phyloP scores from a whole-genome alignment of 805 yeast species.

The Wickerhamiella galacta region DNA sequence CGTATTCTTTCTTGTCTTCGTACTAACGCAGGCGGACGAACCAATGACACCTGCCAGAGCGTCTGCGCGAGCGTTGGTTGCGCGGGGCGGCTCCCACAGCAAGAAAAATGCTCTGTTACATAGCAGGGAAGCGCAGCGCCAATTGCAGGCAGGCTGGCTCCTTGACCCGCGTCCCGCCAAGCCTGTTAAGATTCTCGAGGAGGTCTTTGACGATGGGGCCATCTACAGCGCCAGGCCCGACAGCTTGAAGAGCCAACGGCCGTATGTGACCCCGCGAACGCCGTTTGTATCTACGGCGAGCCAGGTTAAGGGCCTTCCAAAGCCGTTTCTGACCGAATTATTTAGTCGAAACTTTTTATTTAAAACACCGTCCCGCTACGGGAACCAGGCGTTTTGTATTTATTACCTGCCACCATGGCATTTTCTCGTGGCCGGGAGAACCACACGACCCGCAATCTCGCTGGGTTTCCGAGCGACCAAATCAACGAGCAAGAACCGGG shows the following conservation, averaged over 20 bases:
- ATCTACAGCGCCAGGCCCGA: not conserved
- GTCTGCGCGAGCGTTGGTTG: no score
- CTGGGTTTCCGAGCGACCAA: no score
- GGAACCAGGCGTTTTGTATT: not conserved
- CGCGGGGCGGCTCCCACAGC: no score
- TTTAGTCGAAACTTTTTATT: not conserved
- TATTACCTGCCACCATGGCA: not conserved
- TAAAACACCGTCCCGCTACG: not conserved
- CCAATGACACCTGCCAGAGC: no score
- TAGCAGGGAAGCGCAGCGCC: not conserved
- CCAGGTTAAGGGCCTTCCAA: slow-evolving; percentile 2
- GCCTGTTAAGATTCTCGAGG: not conserved
- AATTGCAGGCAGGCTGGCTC: not conserved
- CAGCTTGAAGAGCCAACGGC: not conserved
- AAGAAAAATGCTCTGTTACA: no score
- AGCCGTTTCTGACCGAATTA: not conserved
- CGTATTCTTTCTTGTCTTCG: no score
- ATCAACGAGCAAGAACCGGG: no score
- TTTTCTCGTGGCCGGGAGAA: no score
- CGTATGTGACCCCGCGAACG: slow-evolving; percentile 3
- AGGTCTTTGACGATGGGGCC: not conserved
- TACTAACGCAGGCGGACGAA: no score
- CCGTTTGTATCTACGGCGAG: not conserved
- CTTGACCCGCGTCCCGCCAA: not conserved
- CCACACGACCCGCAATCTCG: not conserved